A percentile compares a stretch with the other conserved stretches of the same genome.
These are phyloP conservation scores for Nannochloropsis salina DNA, from an alignment of 108 stramenopile species.

Conservation along the genomic window DNA sequence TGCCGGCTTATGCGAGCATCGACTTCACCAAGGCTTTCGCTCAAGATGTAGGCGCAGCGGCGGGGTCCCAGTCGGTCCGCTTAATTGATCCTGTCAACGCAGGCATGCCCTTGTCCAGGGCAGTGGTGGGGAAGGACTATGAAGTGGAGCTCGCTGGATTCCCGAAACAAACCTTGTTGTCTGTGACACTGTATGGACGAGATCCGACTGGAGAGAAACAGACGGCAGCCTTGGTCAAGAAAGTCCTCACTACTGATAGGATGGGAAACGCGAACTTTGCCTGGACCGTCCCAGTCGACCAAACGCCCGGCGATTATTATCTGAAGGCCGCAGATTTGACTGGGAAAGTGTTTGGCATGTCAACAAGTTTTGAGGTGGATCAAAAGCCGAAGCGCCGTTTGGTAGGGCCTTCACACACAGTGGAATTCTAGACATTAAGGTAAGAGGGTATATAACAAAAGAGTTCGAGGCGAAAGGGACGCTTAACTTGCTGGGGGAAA, in stretches of 20 bases:
- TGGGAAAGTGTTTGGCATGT: conserved; percentile 16
- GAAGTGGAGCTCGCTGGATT: conserved; percentile 12
- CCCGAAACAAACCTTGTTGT: neutral
- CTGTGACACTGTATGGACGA: neutral
- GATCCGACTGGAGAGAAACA: conserved; percentile 2
- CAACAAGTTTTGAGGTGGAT: conserved; percentile 6
- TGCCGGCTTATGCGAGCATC: neutral
- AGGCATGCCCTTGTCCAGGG: neutral
- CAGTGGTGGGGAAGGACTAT: conserved; percentile 9
- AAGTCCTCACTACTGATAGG: neutral
- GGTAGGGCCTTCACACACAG: conserved; percentile 1
- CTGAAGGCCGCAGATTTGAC: neutral
- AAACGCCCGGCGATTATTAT: neutral
- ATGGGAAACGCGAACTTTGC: neutral
- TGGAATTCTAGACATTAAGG: neutral
- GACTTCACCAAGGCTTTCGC: conserved; percentile 20
- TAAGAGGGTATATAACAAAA: neutral
- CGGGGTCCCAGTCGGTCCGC: neutral
- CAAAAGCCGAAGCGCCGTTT: neutral
- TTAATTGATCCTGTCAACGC: neutral
- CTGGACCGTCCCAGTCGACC: neutral
- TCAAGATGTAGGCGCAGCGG: neutral
- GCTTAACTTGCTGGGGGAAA: neutral
- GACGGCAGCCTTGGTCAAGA: neutral
- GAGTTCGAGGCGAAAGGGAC: neutral